Evolutionary conservation across 192 early-diverging fungal species (phyloP).

Genomic region (Backusella tuberculispora): DNA sequence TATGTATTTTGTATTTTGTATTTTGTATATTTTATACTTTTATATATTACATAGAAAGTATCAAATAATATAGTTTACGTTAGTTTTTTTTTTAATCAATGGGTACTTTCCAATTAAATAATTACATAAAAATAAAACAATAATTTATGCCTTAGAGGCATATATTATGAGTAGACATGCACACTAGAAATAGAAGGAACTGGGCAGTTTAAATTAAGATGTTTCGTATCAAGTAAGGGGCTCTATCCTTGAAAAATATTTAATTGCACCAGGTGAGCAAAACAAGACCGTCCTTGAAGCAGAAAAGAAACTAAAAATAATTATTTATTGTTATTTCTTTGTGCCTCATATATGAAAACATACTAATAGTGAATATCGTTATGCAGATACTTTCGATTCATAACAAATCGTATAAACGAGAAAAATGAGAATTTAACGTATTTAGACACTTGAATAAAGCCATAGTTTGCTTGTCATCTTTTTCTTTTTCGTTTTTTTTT

Average conservation of each 20-base stretch:
- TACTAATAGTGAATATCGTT: not conserved
- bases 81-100: not conserved
- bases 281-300: not conserved
- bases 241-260: not conserved
- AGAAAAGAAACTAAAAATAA: conserved; percentile 7
- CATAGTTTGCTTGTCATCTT: not conserved
- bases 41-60: not conserved
- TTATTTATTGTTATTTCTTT: not conserved
- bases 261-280: conserved; percentile 14
- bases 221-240: conserved; percentile 13
- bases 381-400: too few relatives aligned
- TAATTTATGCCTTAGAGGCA: not conserved
- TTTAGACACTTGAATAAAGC: not conserved
- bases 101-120: not conserved
- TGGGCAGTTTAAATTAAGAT: conserved; percentile 13
- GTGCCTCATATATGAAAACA: not conserved
- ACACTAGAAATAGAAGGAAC: not conserved
- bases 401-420: not conserved
- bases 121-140: not conserved
- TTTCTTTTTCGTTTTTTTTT: not conserved
- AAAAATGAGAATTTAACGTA: not conserved
- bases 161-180: not conserved
- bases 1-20: too few relatives aligned
- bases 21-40: too few relatives aligned
- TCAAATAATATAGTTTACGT: not conserved